Percentiles rank a stretch among this genome's conserved stretches.
Evolutionary conservation across 2,329 filamentous ascomycete genomes (phyloP).

Genomic region (Sporothrix protearum): DNA sequence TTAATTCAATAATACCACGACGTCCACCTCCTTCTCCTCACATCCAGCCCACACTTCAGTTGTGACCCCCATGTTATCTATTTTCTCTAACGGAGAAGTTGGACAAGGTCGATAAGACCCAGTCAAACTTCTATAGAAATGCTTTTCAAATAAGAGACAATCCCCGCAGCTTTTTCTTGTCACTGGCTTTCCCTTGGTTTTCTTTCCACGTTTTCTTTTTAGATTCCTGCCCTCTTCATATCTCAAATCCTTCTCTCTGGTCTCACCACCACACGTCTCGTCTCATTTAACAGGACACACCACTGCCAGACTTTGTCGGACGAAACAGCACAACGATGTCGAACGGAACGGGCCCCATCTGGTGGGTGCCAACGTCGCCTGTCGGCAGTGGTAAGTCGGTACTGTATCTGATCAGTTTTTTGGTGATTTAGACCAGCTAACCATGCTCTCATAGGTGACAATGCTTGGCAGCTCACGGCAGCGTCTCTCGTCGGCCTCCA

Average conservation of each 20-base stretch:
- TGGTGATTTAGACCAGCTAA: neutral
- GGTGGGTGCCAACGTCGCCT: conserved; percentile 19
- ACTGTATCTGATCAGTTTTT: neutral
- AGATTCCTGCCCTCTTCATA: neutral
- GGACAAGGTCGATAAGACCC: neutral
- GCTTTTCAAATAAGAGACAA: neutral
- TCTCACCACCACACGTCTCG: neutral
- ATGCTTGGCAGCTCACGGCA: conserved; percentile 52
- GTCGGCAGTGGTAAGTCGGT: conserved; percentile 15
- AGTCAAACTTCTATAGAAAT: neutral
- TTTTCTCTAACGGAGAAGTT: neutral
- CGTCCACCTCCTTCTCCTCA: neutral
- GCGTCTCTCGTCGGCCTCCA: conserved; percentile 48
- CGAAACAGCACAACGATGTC: neutral
- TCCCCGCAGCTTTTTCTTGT: neutral
- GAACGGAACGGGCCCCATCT: conserved; percentile 11
- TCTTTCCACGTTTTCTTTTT: neutral
- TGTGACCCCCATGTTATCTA: neutral
- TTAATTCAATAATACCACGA: neutral
- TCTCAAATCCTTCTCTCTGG: neutral
- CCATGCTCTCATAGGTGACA: conserved; percentile 39
- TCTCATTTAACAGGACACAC: neutral
- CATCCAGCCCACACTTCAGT: neutral
- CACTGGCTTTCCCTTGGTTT: neutral
- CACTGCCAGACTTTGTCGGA: neutral